Evolutionary conservation across 1,139 yeast species (phyloP).

Genomic region (Saccharomycopsis crataegensis): DNA sequence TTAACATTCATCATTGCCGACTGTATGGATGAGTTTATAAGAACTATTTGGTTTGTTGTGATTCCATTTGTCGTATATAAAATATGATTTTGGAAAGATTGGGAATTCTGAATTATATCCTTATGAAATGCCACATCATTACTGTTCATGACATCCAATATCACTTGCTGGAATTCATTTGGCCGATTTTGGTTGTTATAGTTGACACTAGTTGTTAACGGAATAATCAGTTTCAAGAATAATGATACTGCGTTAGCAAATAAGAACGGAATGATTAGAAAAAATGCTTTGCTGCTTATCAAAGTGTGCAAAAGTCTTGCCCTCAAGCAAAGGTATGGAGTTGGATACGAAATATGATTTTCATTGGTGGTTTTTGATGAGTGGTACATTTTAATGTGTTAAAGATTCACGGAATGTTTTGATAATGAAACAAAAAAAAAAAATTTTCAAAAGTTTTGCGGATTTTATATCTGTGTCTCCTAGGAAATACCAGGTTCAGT

Average conservation of each 20-base stretch:
- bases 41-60: neutral
- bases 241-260: neutral
- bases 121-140: no score
- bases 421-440: no score
- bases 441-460: no score
- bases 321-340: conserved; percentile 5
- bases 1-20: neutral
- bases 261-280: neutral
- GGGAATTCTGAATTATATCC: no score
- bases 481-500: no score
- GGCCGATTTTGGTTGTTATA: no score
- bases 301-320: neutral
- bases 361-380: conserved; percentile 4
- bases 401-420: no score
- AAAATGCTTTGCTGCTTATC: neutral
- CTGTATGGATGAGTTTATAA: neutral
- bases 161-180: no score
- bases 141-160: no score
- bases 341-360: conserved; percentile 2
- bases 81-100: neutral
- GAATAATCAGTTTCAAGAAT: neutral
- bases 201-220: no score
- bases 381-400: neutral
- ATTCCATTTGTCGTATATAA: neutral
- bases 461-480: no score